Conservation (phyloP, 768 basidiomycete genomes). For the Pisolithus tinctorius region DNA sequence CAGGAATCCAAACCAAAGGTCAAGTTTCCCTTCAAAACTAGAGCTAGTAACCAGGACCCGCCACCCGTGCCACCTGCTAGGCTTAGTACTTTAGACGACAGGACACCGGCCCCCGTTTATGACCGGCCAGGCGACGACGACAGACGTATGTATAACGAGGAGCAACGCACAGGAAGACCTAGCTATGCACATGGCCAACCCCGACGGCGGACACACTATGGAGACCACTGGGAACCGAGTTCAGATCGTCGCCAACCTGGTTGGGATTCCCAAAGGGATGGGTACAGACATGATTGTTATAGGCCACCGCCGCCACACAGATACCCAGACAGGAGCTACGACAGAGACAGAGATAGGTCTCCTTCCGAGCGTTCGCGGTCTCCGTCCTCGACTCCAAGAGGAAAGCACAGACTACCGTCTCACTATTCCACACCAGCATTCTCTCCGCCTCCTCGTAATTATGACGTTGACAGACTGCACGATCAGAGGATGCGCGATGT, state of each 20-base stretch:
- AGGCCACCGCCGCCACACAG: constrained; percentile 16
- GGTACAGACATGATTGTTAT: constrained; percentile 17
- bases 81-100: constrained; percentile 15
- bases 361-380: constrained; percentile 32
- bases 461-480: constrained; percentile 27
- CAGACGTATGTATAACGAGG: constrained; percentile 32
- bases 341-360: constrained; percentile 15
- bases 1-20: constrained; percentile 41
- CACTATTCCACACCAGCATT: constrained; percentile 31
- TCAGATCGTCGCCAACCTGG: constrained; percentile 19
- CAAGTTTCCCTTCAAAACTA: constrained; percentile 71
- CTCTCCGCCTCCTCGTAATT: constrained; percentile 34
- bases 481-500: constrained; percentile 34
- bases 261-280: constrained; percentile 19
- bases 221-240: constrained; percentile 22
- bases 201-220: not conserved
- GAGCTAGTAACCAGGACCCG: constrained; percentile 30
- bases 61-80: constrained; percentile 15
- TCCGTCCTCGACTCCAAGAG: constrained; percentile 27
- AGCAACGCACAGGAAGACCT: constrained; percentile 20
- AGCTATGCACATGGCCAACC: constrained; percentile 13
- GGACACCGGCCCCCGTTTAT: constrained; percentile 20
- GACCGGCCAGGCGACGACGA: constrained; percentile 43
- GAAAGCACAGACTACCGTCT: constrained; percentile 29
- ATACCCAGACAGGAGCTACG: constrained; percentile 15